phyloP scores from a whole-genome alignment of 805 yeast species.

The Candida adriatica region DNA sequence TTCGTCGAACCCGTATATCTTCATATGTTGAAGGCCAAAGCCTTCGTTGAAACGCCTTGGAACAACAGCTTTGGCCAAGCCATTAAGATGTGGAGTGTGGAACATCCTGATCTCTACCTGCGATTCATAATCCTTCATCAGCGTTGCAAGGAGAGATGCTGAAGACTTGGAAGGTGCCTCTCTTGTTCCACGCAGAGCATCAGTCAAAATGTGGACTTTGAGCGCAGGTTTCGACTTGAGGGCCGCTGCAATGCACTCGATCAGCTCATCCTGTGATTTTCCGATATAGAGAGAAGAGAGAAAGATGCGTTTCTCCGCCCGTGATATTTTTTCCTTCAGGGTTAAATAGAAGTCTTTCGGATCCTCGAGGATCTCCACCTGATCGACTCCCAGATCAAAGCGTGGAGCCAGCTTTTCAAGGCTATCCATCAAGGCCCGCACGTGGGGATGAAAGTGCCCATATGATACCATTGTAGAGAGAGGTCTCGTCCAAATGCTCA shows the following conservation, averaged over 20 bases:
- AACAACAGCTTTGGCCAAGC: conserved; percentile 52
- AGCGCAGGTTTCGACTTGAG: conserved; percentile 51
- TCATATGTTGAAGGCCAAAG: conserved; percentile 93
- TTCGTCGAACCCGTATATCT: conserved; percentile 89
- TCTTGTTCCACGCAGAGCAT: conserved; percentile 87
- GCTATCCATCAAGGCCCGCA: conserved; percentile 39
- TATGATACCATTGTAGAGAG: conserved; percentile 5
- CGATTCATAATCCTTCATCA: conserved; percentile 57
- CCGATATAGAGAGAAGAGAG: conserved; percentile 86
- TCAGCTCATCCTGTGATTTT: conserved; percentile 67
- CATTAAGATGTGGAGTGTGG: conserved; percentile 81
- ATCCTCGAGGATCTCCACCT: conserved; percentile 52
- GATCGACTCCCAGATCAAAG: conserved; percentile 48
- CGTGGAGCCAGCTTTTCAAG: conserved; percentile 62
- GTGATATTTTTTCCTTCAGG: conserved; percentile 53
- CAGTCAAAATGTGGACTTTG: conserved; percentile 68
- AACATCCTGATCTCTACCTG: conserved; percentile 79
- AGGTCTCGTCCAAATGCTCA: conserved; percentile 7
- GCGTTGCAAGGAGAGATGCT: conserved; percentile 63
- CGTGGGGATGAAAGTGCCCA: conserved; percentile 33
- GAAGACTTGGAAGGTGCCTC: conserved; percentile 79
- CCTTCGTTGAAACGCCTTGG: conserved; percentile 90
- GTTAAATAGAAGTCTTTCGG: conserved; percentile 71
- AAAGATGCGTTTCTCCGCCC: conserved; percentile 63
- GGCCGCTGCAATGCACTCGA: conserved; percentile 56